A percentile compares a stretch with the other conserved stretches of the same genome.
Conservation (phyloP, 2,329 filamentous ascomycete species). For the Boeremia lycopersici region DNA sequence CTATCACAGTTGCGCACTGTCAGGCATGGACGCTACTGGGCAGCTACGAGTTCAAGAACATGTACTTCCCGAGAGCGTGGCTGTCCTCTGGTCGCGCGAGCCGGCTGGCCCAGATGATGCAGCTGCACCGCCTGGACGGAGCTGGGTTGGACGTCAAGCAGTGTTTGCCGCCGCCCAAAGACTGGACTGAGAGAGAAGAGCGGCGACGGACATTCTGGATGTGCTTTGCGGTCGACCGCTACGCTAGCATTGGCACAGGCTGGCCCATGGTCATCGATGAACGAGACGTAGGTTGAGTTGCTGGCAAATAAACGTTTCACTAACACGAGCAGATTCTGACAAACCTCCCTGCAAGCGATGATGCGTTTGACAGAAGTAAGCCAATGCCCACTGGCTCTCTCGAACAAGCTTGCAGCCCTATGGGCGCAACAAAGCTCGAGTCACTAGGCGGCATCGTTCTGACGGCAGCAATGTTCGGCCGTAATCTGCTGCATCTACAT, state of each 20-base stretch:
- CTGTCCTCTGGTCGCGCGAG: conserved; percentile 83
- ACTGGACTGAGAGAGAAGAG: conserved; percentile 95
- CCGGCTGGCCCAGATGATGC: conserved; percentile 90
- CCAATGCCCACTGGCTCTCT: conserved; percentile 75
- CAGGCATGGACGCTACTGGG: conserved; percentile 83
- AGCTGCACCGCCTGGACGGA: conserved; percentile 85
- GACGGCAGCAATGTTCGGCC: conserved; percentile 87
- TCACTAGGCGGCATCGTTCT: conserved; percentile 80
- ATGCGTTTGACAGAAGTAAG: conserved; percentile 81
- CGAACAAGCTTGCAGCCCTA: conserved; percentile 69
- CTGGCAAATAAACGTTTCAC: background rate
- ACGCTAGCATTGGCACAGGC: conserved; percentile 93
- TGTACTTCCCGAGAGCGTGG: conserved; percentile 97
- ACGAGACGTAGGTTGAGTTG: conserved; percentile 66
- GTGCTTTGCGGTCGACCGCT: conserved; percentile 87
- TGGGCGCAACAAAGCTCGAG: conserved; percentile 76
- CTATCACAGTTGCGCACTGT: conserved; percentile 83
- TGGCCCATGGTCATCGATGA: conserved; percentile 97
- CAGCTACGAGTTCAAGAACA: conserved; percentile 93
- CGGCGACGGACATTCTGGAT: conserved; percentile 93
- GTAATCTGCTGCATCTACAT: conserved; percentile 89
- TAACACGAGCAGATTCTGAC: conserved; percentile 68
- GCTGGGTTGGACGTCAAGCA: conserved; percentile 88
- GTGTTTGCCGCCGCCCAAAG: conserved; percentile 80
- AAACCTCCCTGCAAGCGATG: conserved; percentile 81